Evolutionary conservation across 1,284 basidiomycete species (phyloP), one percentile per base, ranked within the genome.

Genomic region (Malassezia psittaci): DNA sequence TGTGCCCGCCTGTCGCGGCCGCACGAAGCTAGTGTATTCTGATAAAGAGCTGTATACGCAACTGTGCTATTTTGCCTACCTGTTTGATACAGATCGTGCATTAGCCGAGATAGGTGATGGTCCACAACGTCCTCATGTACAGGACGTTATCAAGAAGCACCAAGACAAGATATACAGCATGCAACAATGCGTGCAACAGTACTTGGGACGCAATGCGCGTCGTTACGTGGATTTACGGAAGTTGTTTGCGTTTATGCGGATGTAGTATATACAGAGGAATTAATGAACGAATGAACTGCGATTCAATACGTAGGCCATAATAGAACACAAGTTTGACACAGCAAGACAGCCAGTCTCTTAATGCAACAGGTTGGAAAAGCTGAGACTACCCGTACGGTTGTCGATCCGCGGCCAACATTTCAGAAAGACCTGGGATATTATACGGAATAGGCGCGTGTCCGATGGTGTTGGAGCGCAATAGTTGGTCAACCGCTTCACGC

Each of bases 1-100:
- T 15, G 68, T 63, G 13, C 21, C 49, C 2, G 57, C 64, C 5
- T 74, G 72, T 58, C 48, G 61, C 11, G 72, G 70, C 21, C 47
- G 56, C 5, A 59, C 62, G 0, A 57, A 57, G 39, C 59, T 42
- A 1, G 24, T 46, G 24, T 74, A 72, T 59, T 46, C 53, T 13
- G 70, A 74, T 57, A 72, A 72, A 48, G 54, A 60, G 41, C 60
- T 74, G 19, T 74, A 74, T 61, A 64, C 64, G 35, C 72, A 74
- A 55, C 61, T 74, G 16, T 55, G 67, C 46, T 74, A 69, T 50
- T 64, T 63, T 15, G 65, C 63, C 35, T 60, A 58, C 34, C 58
- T 73, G n/a, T 61, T 73, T 29, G 68, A 73, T 47, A 57, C 46
- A 5, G 38, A 41, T 5, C 38, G 60, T 5, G 46, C 41, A 2